Percentiles rank a stretch among this genome's conserved stretches.
Conservation (phyloP, 768 basidiomycete species). For the Clitopilus hobsonii region DNA sequence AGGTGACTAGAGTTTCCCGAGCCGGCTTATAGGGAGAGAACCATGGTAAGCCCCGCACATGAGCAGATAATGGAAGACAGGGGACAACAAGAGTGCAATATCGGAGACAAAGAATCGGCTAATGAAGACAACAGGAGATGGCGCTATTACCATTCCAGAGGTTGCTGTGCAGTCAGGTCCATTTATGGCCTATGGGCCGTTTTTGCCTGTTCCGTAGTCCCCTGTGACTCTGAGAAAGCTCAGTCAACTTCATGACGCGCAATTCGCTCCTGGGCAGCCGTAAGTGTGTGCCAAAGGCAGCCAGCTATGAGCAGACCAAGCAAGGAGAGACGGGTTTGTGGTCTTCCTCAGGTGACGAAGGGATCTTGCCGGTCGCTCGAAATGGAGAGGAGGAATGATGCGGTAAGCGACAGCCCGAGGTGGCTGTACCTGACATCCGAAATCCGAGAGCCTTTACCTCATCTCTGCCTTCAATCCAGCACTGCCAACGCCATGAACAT, state of each 20-base stretch:
- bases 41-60: conserved; percentile 1
- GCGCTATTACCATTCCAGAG: conserved; percentile 1
- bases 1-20: background rate
- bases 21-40: background rate
- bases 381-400: background rate
- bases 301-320: background rate
- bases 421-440: background rate
- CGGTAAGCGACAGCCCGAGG: background rate
- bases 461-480: background rate
- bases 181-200: background rate
- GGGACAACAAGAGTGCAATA: background rate
- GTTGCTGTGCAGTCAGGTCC: background rate
- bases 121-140: conserved; percentile 1
- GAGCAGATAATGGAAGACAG: background rate
- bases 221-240: background rate
- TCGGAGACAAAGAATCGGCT: conserved; percentile 1
- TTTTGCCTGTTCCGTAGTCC: background rate
- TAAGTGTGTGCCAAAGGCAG: background rate
- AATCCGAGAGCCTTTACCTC: no score
- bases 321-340: background rate
- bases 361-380: background rate
- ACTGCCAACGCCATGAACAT: background rate
- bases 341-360: background rate
- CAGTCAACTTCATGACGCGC: background rate
- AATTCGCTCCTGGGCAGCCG: background rate